Evolutionary conservation across 2,329 filamentous ascomycete species (phyloP), one percentile per base, ranked within the genome.

Genomic region (Mariannaea elegans): DNA sequence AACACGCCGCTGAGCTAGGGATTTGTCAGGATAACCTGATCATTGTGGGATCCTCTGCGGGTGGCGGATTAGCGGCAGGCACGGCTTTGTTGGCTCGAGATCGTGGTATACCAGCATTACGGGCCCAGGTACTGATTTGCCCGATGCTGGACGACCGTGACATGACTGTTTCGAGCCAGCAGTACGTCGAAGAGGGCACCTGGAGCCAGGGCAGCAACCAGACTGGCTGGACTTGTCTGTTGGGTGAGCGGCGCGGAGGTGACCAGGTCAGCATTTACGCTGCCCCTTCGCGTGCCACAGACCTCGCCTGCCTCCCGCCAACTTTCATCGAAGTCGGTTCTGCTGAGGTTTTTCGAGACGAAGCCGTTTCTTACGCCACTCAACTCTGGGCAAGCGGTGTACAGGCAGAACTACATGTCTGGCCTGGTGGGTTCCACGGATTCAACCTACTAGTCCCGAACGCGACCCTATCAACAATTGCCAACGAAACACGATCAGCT

Each of bases 121-220:
- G 54, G 29, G 66, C 59, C 3, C 66, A 70, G 60, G 67, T 69
- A 62, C 49, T 69, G 12, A n/a, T 62, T 4, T 64, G 64, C 3
- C 65, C 67, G n/a, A 62, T 69, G 52, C 49, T 69, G 19, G 67
- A 68, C 31, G 67, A 69, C 46, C 59, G 64, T 2, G 65, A 62
- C 31, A 44, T 62, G 2, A 64, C 19, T 4, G 2, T 67, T 8
- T 64, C 64, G 9, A 61, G 65, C 36, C 49, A 59, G 41, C 65
- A 69, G 41, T 68, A 67, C 29, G 65, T 68, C 44, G 56, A 63
- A 42, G 65, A 62, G 1, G 65, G 58, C 38, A 64, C 65, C 4
- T 65, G 60, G 61, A 61, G 56, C 48, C 48, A 53, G 14, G 38
- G 62, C 6, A 61, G 7, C 9, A 67, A 62, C 38, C 62, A 58